Base-by-base conservation (phyloP, 108 stramenopile species). In the Pseudonitzschia delicatissima region DNA sequence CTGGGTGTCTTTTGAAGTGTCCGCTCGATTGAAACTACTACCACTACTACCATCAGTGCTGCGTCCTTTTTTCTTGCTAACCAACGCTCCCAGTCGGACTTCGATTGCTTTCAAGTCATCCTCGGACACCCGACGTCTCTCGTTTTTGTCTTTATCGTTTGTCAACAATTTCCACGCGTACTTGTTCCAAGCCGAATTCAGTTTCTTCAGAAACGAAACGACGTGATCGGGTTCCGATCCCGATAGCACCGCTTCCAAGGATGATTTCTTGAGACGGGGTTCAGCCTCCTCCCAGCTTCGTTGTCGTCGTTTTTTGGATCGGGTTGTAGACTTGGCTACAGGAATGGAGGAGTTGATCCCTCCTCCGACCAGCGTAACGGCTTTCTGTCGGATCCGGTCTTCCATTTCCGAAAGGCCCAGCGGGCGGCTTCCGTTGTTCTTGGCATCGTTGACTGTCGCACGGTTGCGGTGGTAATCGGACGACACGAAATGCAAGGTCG, bases 351-450 rank as follows among this genome's bases (percentile, higher is more conserved):
- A 13, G 45, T 65, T 68, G 29, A 76, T 67, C 13, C 71, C 71
- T 25, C 68, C 67, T 20, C 74, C 70, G 2, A 80, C 25, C 49
- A 80, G 40, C 3, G 79, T 65, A 18, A 80, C 53, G 13, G 71
- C 74, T 4, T 67, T 51, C 60, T 76, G 79, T 45, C 71, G 57
- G 3, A 76, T 51, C 36, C 59, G 45, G 13, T 57, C 66, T 20
- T 80, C 74, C 6, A 75, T 32, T 57, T 79, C 78, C 5, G 25
- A 27, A 27, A 50, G 7, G 9, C 67, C 37, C 21, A 72, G 31
- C 6, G 78, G 72, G 25, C 66, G 47, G 34, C 65, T 70, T 0
- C 72, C 78, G 36, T 64, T 73, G 58, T 80, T 74, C 55, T 67
- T 75, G 18, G 67, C 57, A 62, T 74, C 66, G 23, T 33, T 12